Percentiles rank a stretch among this genome's conserved stretches.
Evolutionary conservation across 768 basidiomycete species (phyloP).

Genomic region (Russula earlei): DNA sequence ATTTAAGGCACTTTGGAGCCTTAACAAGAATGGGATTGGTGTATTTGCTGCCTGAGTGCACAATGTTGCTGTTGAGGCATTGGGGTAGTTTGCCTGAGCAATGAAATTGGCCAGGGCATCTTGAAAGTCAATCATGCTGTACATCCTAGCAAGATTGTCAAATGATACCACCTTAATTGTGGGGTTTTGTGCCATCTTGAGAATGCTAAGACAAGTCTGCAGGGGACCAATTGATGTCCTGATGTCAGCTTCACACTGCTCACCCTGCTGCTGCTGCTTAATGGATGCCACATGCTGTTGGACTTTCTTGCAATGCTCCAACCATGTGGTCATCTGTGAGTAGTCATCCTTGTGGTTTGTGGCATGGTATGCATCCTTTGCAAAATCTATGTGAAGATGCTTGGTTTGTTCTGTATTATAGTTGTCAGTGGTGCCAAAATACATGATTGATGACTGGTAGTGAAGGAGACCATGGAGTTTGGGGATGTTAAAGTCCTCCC

Average conservation of each 20-base stretch:
- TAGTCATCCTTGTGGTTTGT: too few relatives aligned
- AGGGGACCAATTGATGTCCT: too few relatives aligned
- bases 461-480: constrained; percentile 24
- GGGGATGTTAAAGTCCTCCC: constrained; percentile 20
- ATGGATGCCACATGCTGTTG: too few relatives aligned
- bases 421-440: constrained; percentile 39
- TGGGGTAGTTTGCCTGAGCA: background rate
- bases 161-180: background rate
- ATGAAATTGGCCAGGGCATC: background rate
- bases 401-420: background rate
- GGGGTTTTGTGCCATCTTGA: background rate
- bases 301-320: background rate
- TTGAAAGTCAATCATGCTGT: background rate
- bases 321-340: background rate
- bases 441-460: constrained; percentile 32
- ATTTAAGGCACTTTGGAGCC: too few relatives aligned
- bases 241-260: too few relatives aligned
- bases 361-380: too few relatives aligned
- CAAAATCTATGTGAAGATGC: too few relatives aligned
- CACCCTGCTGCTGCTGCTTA: too few relatives aligned
- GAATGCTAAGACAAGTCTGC: background rate
- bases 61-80: background rate
- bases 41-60: background rate
- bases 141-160: background rate
- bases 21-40: background rate